A percentile compares a stretch with the other conserved stretches of the same genome.
These are phyloP conservation scores for Venturia effusa DNA, from an alignment of 2,329 filamentous ascomycete species.

Conservation along the genomic window DNA sequence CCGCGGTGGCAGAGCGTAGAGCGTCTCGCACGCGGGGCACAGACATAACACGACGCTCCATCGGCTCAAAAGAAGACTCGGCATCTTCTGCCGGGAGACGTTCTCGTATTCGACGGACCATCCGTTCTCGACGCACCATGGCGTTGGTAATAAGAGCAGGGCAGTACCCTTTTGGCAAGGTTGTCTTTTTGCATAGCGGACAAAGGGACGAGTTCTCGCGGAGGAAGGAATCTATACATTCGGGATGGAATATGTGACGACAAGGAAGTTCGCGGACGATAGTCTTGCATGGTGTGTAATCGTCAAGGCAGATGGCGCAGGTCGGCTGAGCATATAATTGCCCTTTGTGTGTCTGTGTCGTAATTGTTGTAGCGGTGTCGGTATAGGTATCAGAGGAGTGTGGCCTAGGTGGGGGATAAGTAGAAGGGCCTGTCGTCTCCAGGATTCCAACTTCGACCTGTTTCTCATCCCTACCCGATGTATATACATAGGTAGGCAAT, in stretches of 20 bases:
- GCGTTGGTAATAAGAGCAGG: constrained; percentile 60
- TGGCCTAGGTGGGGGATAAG: neutral
- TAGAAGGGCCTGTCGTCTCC: neutral
- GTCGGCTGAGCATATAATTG: constrained; percentile 57
- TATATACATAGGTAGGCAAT: constrained; percentile 71
- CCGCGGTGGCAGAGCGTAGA: neutral
- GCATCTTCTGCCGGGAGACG: neutral
- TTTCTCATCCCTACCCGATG: neutral
- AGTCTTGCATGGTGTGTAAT: constrained; percentile 59
- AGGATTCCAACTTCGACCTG: neutral
- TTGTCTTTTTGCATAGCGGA: constrained; percentile 78
- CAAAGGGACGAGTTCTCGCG: constrained; percentile 72
- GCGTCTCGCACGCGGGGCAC: neutral
- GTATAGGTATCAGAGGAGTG: constrained; percentile 1
- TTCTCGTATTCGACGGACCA: constrained; percentile 44
- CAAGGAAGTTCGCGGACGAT: constrained; percentile 80
- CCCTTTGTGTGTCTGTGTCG: constrained; percentile 16
- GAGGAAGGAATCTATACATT: constrained; percentile 82
- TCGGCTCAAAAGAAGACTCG: neutral
- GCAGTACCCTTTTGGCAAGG: constrained; percentile 55
- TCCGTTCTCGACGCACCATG: constrained; percentile 74
- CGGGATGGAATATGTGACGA: constrained; percentile 84
- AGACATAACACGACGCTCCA: neutral
- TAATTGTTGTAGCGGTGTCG: neutral
- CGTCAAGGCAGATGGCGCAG: constrained; percentile 83